These are phyloP conservation scores for Claviceps maximensis DNA, from an alignment of 2,329 filamentous ascomycete species.

Conservation along the genomic window DNA sequence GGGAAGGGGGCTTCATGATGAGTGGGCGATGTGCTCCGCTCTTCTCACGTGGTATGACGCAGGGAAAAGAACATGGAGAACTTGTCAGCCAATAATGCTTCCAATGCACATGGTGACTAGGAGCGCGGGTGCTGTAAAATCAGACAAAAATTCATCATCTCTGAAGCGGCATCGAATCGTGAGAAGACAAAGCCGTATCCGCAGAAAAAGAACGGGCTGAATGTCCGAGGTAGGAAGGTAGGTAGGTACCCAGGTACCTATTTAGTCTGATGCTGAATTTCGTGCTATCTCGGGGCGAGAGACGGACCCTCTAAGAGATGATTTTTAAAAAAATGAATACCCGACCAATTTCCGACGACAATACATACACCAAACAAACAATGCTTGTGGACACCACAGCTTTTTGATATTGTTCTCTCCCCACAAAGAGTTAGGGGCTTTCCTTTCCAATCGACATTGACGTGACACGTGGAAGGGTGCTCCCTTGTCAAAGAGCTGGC, in stretches of 20 bases:
- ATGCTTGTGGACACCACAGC: not conserved
- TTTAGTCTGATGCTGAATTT: not conserved
- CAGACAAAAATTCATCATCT: no score
- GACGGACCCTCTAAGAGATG: not conserved
- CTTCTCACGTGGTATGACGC: no score
- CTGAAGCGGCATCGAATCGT: no score
- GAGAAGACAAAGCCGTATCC: no score
- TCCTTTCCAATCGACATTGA: not conserved
- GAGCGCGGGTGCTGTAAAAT: no score
- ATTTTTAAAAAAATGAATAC: conserved; percentile 8
- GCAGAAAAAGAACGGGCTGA: no score
- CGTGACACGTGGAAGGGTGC: conserved; percentile 1
- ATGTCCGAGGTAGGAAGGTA: no score
- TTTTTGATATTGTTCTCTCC: conserved; percentile 3
- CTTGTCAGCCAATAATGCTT: no score
- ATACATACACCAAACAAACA: conserved; percentile 5
- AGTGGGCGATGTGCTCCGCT: no score
- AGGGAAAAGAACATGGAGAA: no score
- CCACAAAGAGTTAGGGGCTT: not conserved
- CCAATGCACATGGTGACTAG: no score
- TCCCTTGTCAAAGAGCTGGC: not conserved
- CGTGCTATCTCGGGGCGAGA: not conserved
- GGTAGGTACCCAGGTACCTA: not conserved
- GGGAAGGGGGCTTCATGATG: no score
- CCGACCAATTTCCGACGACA: conserved; percentile 12